phyloP scores from a whole-genome alignment of 306 rosid species.

The Oemleria cerasiformis region DNA sequence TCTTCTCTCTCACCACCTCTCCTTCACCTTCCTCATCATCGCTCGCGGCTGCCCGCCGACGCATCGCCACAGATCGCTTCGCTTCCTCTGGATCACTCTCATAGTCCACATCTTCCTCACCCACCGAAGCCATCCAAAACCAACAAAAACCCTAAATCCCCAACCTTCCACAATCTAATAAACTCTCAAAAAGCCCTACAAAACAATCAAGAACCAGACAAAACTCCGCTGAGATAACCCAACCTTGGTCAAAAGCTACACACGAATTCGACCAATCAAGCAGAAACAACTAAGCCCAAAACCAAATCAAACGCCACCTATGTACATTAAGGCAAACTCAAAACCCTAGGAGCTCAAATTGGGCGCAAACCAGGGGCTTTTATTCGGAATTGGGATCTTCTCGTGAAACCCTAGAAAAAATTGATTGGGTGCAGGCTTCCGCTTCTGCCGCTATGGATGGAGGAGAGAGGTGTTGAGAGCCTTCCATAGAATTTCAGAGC shows the following conservation, averaged over 20 bases:
- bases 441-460: no score
- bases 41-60: constrained; percentile 85
- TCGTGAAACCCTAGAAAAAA: constrained; percentile 59
- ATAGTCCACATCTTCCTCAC: constrained; percentile 72
- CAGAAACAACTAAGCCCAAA: not conserved
- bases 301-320: constrained; percentile 10
- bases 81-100: constrained; percentile 91
- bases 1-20: constrained; percentile 39
- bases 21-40: constrained; percentile 84
- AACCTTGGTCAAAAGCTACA: constrained; percentile 1
- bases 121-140: constrained; percentile 50
- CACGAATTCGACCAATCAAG: constrained; percentile 4
- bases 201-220: not conserved
- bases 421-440: no score
- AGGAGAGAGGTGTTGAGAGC: no score
- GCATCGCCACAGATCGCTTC: constrained; percentile 68
- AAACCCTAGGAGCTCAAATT: constrained; percentile 28
- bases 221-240: constrained; percentile 17
- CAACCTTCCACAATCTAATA: constrained; percentile 7
- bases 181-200: not conserved
- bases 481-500: no score
- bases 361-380: not conserved
- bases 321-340: constrained; percentile 5
- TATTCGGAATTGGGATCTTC: constrained; percentile 20
- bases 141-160: constrained; percentile 36